Base-by-base conservation (phyloP, 495 filamentous ascomycete genomes). In the Podospora appendiculata region DNA sequence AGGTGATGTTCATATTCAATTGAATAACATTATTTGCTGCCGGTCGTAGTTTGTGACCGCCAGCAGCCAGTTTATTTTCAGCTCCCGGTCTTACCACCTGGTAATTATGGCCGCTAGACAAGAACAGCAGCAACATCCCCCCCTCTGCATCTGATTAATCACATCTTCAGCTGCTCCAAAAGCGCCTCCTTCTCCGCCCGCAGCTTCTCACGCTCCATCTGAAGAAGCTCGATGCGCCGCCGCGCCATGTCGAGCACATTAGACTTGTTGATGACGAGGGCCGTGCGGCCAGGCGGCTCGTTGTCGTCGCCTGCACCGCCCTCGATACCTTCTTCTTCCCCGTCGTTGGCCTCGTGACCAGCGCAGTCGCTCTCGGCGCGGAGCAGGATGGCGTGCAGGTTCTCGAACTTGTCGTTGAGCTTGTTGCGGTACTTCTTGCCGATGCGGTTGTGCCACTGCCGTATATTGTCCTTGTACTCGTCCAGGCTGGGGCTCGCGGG, bases 391-490 rank as follows among this genome's bases (percentile, higher is more conserved):
- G 42, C 47, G 14, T 62, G 59, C 48, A 69, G 52, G 6, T 13
- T 50, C 36, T 66, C 60, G 36, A 67, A 69, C 35, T 66, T 52
- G 16, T 53, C 51, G 48, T 56, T 64, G 8, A 66, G 58, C 41
- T 63, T 59, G 49, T 58, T 61, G 14, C 66, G 62, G 47, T 69
- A 68, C 19, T 63, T 54, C 45, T 61, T 63, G 45, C 68, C 66
- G 47, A 66, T 60, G 49, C 44, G 45, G 50, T 71, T 66, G 48
- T 64, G 60, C 44, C 51, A 51, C 8, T 57, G 38, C 8, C 48
- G 45, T 14, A 47, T 12, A 33, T 36, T 43, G 1, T 33, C 7
- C 47, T 43, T 8, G 50, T 45, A 36, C 33, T 17, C 34, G 2
- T 32, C 18, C 10, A 32, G 32, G 12, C 11, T 19, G 25, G 43